Base-by-base conservation (phyloP, 176 grass and related monocot species). In the Oryza glaberrima region DNA sequence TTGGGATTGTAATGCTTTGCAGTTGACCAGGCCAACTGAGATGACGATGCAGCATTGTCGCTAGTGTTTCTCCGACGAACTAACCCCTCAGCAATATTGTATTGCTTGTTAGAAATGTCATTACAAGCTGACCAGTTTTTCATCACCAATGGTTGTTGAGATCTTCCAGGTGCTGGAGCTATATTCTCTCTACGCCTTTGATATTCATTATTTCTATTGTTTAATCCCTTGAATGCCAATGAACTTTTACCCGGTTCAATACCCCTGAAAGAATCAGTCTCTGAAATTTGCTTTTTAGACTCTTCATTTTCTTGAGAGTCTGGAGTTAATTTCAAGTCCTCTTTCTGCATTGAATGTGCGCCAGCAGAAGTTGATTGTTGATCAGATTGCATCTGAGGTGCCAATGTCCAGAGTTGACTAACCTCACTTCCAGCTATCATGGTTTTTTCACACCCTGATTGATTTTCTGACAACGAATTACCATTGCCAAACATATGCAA, bases 51-150 rank as follows among this genome's bases (percentile, higher is more conserved):
- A 72, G 69, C 86, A 76, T 84, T 88, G 44, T 90, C 84, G 36
- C 73, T 74, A 80, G 69, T 12, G 79, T 91, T 98, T 86, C 64
- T 91, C 38, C 52, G 83, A 81, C 81, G 69, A 75, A 79, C 75
- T 88, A 69, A 70, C 20, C 75, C 82, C 45, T 90, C 87, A 48
- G 81, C 75, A 70, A 78, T 67, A 75, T 91, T 91, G 69, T 86
- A 77, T 30, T 92, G 85, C 28, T 92, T 95, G 61, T 77, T 93
- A 69, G 88, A 82, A 88, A 93, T 81, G 14, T 94, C 95, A 93
- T 97, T 97, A 82, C 86, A 94, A 77, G 95, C 90, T 77, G 88
- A 97, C 78, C 86, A 94, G 17, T 94, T 94, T 78, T 97, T 97
- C 89, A 92, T 86, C 65, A 94, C 88, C 69, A 97, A 86, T 69